These are phyloP conservation scores for Backusella macrospora DNA, from an alignment of 192 early-diverging fungal genomes.

Conservation along the genomic window DNA sequence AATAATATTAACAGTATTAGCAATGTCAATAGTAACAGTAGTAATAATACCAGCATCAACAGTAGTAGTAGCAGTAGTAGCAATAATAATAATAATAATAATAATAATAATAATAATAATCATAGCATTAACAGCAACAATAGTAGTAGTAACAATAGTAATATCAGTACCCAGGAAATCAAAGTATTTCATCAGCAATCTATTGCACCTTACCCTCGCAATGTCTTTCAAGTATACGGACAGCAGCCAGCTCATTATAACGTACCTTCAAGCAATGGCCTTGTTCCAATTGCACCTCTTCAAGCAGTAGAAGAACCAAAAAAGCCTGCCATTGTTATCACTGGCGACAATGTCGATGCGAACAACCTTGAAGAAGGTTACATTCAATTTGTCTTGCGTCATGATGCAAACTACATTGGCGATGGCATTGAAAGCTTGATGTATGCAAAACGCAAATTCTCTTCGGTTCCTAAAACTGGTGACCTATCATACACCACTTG, in stretches of 20 bases:
- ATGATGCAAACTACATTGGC: constrained; percentile 35
- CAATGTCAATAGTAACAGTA: neutral
- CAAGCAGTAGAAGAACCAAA: neutral
- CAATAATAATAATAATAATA: neutral
- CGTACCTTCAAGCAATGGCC: neutral
- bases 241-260: neutral
- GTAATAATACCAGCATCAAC: neutral
- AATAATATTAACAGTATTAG: neutral
- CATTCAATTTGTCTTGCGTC: constrained; percentile 41
- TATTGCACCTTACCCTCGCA: constrained; percentile 5
- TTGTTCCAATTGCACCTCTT: neutral
- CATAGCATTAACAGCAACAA: neutral
- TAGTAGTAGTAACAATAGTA: neutral
- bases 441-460: constrained; percentile 38
- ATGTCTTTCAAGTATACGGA: neutral
- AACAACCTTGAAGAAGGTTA: constrained; percentile 41
- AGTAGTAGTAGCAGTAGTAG: neutral
- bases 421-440: constrained; percentile 40
- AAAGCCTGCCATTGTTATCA: constrained; percentile 18
- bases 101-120: neutral
- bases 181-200: constrained; percentile 6
- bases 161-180: neutral
- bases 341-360: constrained; percentile 28
- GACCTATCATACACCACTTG: constrained; percentile 40
- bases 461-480: constrained; percentile 39